A percentile compares a stretch with the other conserved stretches of the same genome.
Conservation (phyloP, 2,329 filamentous ascomycete species). For the Sporothrix sp. region DNA sequence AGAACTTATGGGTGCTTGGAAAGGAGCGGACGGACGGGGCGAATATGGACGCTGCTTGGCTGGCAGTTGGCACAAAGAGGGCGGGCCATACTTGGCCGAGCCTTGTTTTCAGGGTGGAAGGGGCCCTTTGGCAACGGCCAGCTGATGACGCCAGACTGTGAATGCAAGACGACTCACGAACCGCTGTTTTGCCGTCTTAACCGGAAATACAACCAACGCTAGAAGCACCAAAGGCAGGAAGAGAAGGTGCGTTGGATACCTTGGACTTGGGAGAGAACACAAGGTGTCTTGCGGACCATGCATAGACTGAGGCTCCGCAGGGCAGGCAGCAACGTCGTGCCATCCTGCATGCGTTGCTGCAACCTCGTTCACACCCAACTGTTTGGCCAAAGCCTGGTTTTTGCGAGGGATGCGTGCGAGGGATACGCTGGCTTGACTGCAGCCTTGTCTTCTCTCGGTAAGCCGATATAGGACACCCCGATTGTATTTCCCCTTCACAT, state of each 20-base stretch:
- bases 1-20: not conserved
- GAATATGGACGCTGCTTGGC: not conserved
- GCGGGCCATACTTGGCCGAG: not conserved
- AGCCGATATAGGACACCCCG: constrained; percentile 4
- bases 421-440: not conserved
- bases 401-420: not conserved
- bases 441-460: not conserved
- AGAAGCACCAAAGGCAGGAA: constrained; percentile 2
- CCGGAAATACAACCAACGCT: not conserved
- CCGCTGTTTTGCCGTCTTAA: not conserved
- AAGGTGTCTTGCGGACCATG: no score
- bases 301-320: constrained; percentile 1
- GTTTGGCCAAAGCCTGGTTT: no score
- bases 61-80: not conserved
- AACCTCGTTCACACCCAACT: no score
- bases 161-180: not conserved
- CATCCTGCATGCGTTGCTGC: no score
- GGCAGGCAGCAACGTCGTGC: constrained; percentile 2
- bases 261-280: no score
- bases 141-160: not conserved
- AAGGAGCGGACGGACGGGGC: not conserved
- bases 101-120: not conserved
- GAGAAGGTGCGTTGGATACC: not conserved
- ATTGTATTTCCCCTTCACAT: not conserved
- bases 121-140: not conserved